Evolutionary conservation across 176 grass and related monocot species (phyloP), one percentile per base, ranked within the genome.

Genomic region (Oropetium thomaeum): DNA sequence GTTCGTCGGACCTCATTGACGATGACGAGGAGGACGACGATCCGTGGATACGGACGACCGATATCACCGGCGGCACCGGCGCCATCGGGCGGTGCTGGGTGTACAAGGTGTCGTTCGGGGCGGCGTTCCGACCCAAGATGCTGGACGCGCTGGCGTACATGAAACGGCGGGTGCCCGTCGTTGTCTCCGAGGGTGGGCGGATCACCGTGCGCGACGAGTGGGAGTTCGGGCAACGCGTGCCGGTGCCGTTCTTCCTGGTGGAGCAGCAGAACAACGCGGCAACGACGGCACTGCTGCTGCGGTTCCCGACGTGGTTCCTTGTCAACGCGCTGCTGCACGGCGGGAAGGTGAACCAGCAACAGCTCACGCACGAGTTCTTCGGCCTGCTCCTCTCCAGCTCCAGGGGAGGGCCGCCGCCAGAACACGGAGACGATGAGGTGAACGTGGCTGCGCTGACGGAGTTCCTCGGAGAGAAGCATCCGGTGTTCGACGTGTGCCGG

Each of bases 301-400:
- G 42, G 10, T 97, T 97, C 26, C 83, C 90, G 1, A 77, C 84
- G 29, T 40, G 93, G 59, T 97, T 89, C 84, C 69, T 93, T 3
- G 70, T 97, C 38, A 91, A 93, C 57, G 86, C 81, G 15, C 48
- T 97, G 60, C 55, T 93, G 81, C 94, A 97, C 81, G 91, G 89
- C 74, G 94, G 94, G 3, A 82, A 82, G 40, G 79, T 93, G 47
- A 89, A 66, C 33, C 81, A 91, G 75, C 83, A 91, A 71, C 94
- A 97, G 78, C 86, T 97, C 20, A 91, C 86, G 0, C 77, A 82
- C 4, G 86, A 91, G 31, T 97, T 97, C 88, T 85, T 85, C 16
- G 29, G 42, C 34, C 70, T 91, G 72, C 48, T 97, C n/a, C n/a
- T n/a, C n/a, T n/a, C n/a, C n/a, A n/a, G n/a, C n/a, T n/a, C n/a